Evolutionary conservation across 2,329 filamentous ascomycete species (phyloP).

Genomic region (Fusarium sp.): DNA sequence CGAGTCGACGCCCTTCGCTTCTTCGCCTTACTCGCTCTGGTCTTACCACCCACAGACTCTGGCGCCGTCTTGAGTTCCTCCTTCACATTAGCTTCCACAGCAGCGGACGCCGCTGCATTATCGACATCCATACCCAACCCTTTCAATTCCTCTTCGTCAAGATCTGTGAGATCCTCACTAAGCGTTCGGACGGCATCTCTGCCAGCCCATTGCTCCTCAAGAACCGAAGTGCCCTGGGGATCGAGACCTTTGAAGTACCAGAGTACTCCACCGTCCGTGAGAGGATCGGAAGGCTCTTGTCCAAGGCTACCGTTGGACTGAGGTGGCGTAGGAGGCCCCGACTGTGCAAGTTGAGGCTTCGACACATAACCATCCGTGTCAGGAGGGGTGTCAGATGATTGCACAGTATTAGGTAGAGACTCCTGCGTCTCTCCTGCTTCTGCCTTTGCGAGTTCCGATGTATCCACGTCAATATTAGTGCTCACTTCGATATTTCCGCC

Average conservation of each 20-base stretch:
- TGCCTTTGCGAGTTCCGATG: constrained; percentile 51
- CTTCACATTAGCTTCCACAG: constrained; percentile 42
- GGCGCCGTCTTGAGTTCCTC: constrained; percentile 38
- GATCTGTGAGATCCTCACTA: constrained; percentile 89
- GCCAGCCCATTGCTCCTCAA: constrained; percentile 74
- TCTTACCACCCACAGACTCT: constrained; percentile 40
- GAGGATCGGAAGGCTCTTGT: constrained; percentile 61
- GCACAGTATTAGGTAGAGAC: constrained; percentile 36
- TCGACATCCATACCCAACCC: constrained; percentile 70
- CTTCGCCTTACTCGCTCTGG: constrained; percentile 46
- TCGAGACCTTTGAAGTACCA: constrained; percentile 91
- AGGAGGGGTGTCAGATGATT: constrained; percentile 58
- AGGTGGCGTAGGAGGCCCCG: constrained; percentile 72
- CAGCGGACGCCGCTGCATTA: constrained; percentile 50
- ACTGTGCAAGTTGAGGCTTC: constrained; percentile 45
- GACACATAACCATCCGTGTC: constrained; percentile 60
- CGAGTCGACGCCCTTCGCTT: constrained; percentile 53
- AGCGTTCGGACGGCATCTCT: constrained; percentile 74
- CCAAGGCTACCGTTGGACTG: constrained; percentile 70
- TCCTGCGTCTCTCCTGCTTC: constrained; percentile 45
- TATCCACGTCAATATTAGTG: constrained; percentile 60
- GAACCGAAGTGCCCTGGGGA: constrained; percentile 80
- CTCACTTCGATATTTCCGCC: constrained; percentile 59
- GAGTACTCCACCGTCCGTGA: constrained; percentile 80
- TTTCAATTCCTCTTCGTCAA: constrained; percentile 90